Percentiles rank a stretch among this genome's conserved stretches.
Conservation (phyloP, 1,284 basidiomycete genomes). For the Ceratobasidium theobromae region DNA sequence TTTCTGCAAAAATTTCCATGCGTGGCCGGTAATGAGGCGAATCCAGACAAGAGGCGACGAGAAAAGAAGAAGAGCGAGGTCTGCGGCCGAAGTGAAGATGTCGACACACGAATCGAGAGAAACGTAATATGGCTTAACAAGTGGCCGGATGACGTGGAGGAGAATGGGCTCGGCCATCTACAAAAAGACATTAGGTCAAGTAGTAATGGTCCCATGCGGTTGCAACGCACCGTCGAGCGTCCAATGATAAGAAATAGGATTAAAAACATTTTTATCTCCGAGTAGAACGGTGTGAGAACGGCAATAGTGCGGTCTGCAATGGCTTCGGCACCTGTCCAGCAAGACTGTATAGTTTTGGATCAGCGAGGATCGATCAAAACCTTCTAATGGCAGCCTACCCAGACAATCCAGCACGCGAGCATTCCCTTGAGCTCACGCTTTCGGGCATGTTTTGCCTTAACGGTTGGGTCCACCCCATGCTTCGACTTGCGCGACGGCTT, state of each 20-base stretch:
- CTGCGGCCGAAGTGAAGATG: slow-evolving; percentile 30
- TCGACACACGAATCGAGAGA: slow-evolving; percentile 35
- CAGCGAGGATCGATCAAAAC: not conserved
- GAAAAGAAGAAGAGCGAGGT: slow-evolving; percentile 31
- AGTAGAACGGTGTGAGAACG: slow-evolving; percentile 37
- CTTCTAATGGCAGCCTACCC: slow-evolving; percentile 53
- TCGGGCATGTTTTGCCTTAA: slow-evolving; percentile 65
- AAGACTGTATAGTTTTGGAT: slow-evolving; percentile 28
- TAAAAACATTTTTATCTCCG: slow-evolving; percentile 34
- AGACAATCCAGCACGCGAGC: slow-evolving; percentile 77
- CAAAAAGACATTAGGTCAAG: not conserved
- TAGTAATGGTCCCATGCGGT: not conserved
- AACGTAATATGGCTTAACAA: slow-evolving; percentile 34
- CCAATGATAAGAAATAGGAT: slow-evolving; percentile 36
- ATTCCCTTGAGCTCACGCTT: slow-evolving; percentile 82
- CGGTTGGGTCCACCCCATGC: slow-evolving; percentile 61
- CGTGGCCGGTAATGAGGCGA: not conserved
- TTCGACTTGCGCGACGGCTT: slow-evolving; percentile 53
- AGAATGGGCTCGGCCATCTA: slow-evolving; percentile 36
- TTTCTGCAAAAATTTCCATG: slow-evolving; percentile 2
- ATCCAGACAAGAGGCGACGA: slow-evolving; percentile 23
- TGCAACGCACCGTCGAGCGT: slow-evolving; percentile 29
- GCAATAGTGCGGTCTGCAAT: slow-evolving; percentile 35
- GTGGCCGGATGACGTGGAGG: slow-evolving; percentile 34
- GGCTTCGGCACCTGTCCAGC: slow-evolving; percentile 34